Evolutionary conservation across 2,329 filamentous ascomycete species (phyloP), one percentile per base, ranked within the genome.

Genomic region (Didymella keratinophila): DNA sequence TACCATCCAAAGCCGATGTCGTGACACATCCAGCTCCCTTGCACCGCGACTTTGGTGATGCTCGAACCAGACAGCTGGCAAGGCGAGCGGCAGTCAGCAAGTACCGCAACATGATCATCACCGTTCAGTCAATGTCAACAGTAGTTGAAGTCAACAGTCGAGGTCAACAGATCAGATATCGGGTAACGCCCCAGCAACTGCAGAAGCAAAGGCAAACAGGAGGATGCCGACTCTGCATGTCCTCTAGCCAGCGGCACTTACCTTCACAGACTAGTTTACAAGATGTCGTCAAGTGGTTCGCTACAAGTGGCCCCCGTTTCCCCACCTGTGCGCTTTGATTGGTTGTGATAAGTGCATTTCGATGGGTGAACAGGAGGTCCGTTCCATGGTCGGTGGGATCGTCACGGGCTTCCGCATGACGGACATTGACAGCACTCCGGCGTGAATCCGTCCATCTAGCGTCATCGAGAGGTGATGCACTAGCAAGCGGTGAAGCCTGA

Each of bases 311-410:
- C 23, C 30, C 10, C n/a, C 28, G 20, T 46, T 43, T 52, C 4
- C 5, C 23, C 9, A 25, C 6, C 25, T 9, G 1, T 9, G 43
- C 44, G 25, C 10, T 14, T 23, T 42, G 9, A 52, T 50, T 52
- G 50, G 49, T n/a, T 27, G 7, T 4, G 6, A 4, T 3, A 21
- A 39, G 21, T 39, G 44, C 50, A 21, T 21, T 37, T 47, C 16
- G 14, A n/a, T 44, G 48, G 43, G 49, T 46, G 51, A 63, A 56
- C 52, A 47, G 58, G 36, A 57, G 48, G 58, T 58, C 57, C 50
- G 44, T 59, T 41, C 48, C 44, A 42, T 55, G 14, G 20, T 18
- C 36, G 36, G 14, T 25, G 23, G 21, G 55, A 55, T 50, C 58
- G 47, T 49, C 50, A 50, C 50, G 46, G 39, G 41, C 21, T 58